Base-by-base conservation (phyloP, 1,139 yeast genomes). In the Spencermartinsiella ligniputridi region DNA sequence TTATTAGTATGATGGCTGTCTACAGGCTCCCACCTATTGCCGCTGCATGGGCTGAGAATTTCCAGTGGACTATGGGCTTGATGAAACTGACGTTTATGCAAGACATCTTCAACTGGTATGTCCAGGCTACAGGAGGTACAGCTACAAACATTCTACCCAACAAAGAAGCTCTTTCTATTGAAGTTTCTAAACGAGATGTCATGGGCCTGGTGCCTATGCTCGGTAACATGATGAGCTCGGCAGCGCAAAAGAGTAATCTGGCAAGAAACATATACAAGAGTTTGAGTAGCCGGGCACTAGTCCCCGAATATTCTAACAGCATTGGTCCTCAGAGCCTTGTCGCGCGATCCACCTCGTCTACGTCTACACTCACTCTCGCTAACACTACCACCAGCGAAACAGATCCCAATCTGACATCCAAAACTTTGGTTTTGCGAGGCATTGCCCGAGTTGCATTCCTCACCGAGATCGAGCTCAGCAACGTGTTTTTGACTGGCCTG, bases 11-110 rank as follows among this genome's bases (percentile, higher is more conserved):
- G 96, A 84, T 90, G 92, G 97, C 95, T 40, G 97, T 92, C 33
- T 78, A 89, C 17, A 74, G 81, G 50, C 86, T 88, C 20, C 98
- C 98, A 6, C 98, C 98, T 3, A 88, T 92, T 53, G 97, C 97
- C 8, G 92, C 96, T 1, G 94, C 97, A 3, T 92, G 99, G 99
- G 83, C 95, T 30, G 96, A 92, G 65, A 92, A 92, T 69, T 92
- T 92, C 71, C 82, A 81, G 69, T 92, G 98, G 98, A 82, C 97
- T 3, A 75, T 92, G 75, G 98, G 98, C 45, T 81, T 92, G 52
- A 87, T 94, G 56, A 74, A 76, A 47, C 79, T 81, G 9, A 69
- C 70, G n/a, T 88, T 90, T 60, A 84, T 92, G 78, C 98, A 92
- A 66, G 65, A 72, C 40, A 86, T 90, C 48, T 83, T 95, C 56